Conservation (phyloP, 441 rosid genomes). For the Populus trichocarpa region DNA sequence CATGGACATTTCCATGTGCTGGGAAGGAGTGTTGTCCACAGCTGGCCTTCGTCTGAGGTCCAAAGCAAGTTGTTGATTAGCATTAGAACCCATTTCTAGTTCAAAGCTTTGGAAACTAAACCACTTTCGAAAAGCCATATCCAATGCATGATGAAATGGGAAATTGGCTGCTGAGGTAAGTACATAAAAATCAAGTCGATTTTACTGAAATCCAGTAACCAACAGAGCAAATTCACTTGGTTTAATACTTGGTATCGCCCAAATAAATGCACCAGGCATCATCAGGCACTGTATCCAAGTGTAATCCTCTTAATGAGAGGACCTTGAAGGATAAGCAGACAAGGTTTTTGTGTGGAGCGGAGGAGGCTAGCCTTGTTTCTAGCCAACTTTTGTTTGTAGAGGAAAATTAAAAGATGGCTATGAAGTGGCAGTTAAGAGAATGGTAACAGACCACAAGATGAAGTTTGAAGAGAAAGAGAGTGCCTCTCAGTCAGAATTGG, state of each 20-base stretch:
- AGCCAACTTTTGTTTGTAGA: slow-evolving; percentile 40
- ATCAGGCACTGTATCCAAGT: background rate
- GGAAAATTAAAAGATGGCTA: slow-evolving; percentile 64
- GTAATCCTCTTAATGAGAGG: background rate
- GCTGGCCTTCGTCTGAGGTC: slow-evolving; percentile 76
- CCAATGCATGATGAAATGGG: background rate
- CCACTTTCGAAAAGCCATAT: background rate
- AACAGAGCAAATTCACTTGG: background rate
- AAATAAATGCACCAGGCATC: background rate
- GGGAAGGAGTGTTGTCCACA: slow-evolving; percentile 59
- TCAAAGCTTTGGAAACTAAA: background rate
- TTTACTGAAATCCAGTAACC: background rate
- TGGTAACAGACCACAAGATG: slow-evolving; percentile 41
- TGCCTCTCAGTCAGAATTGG: slow-evolving; percentile 74
- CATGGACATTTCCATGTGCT: slow-evolving; percentile 89
- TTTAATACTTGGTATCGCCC: background rate
- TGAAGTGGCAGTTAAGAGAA: slow-evolving; percentile 78
- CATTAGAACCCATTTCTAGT: slow-evolving; percentile 2
- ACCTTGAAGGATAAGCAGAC: background rate
- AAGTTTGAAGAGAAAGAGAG: slow-evolving; percentile 76
- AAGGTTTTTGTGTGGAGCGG: background rate
- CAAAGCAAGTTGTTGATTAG: slow-evolving; percentile 10
- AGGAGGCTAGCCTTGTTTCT: background rate
- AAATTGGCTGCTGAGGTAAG: background rate
- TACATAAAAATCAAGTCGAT: background rate